phyloP scores from a whole-genome alignment of 441 rosid genomes.

The Pelargonium citronellum region DNA sequence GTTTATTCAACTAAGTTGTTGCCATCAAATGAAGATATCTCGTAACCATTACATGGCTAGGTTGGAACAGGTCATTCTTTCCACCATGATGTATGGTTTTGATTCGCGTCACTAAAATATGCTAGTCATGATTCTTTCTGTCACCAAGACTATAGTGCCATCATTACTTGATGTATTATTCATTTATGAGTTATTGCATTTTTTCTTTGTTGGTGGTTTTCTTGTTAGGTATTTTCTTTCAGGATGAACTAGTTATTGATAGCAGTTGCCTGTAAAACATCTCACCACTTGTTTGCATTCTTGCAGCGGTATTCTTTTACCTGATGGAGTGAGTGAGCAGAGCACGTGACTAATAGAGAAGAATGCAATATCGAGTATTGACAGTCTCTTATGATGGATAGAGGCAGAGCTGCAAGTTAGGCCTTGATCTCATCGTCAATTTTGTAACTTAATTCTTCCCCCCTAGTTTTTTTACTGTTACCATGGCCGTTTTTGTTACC shows the following conservation, averaged over 20 bases:
- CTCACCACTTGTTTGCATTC: not conserved
- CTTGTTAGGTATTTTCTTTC: not conserved
- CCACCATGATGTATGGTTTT: not conserved
- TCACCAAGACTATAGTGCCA: not conserved
- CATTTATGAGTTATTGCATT: not conserved
- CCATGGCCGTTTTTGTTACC: too few species aligned
- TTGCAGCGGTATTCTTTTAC: not conserved
- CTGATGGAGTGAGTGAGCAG: not conserved
- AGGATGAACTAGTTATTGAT: not conserved
- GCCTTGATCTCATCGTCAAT: constrained; percentile 1
- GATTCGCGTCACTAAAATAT: not conserved
- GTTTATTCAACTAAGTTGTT: not conserved
- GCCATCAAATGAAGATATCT: not conserved
- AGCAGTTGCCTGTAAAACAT: not conserved
- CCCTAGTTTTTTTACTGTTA: not conserved
- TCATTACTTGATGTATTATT: not conserved
- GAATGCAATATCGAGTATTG: not conserved
- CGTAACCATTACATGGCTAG: not conserved
- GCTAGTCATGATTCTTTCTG: not conserved
- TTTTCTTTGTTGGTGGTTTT: not conserved
- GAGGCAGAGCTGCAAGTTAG: constrained; percentile 4
- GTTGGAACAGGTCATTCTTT: not conserved
- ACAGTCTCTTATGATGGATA: not conserved
- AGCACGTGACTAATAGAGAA: not conserved
- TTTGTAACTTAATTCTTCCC: not conserved